Conservation (phyloP, 345 rosid species). For the Corchorus capsularis region DNA sequence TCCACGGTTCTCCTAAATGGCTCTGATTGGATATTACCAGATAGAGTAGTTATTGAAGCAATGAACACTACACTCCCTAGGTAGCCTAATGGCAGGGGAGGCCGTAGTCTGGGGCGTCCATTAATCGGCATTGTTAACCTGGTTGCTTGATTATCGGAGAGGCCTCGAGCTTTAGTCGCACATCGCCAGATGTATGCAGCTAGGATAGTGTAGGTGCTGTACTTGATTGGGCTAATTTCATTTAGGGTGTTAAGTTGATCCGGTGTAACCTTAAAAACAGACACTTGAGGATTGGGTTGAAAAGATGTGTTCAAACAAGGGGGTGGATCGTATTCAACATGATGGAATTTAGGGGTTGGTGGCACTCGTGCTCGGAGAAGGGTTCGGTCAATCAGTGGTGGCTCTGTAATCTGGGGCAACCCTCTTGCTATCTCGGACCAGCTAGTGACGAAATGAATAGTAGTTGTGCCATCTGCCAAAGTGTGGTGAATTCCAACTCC, state of each 20-base stretch:
- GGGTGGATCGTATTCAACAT: conserved; percentile 5
- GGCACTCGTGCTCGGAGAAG: conserved; percentile 56
- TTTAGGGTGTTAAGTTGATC: conserved; percentile 24
- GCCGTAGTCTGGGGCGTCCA: conserved; percentile 47
- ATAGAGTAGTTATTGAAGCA: conserved; percentile 16
- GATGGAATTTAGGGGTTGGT: conserved; percentile 30
- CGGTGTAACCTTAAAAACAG: not conserved
- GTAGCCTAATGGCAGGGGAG: conserved; percentile 43
- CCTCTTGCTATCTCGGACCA: conserved; percentile 81
- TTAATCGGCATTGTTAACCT: conserved; percentile 25
- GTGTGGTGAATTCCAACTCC: conserved; percentile 72
- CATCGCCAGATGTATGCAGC: conserved; percentile 40
- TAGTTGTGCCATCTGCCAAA: conserved; percentile 70
- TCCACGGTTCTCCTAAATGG: conserved; percentile 29
- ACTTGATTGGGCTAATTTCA: not conserved
- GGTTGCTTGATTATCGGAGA: conserved; percentile 24
- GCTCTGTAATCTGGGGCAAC: conserved; percentile 41
- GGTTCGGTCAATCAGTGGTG: conserved; percentile 59
- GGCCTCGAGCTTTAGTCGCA: conserved; percentile 29
- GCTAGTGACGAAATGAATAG: conserved; percentile 66
- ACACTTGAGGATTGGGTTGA: not conserved
- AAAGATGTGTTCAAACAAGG: not conserved
- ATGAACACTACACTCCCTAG: conserved; percentile 44
- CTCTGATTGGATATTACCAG: conserved; percentile 33
- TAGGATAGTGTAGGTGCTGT: conserved; percentile 23